A percentile compares a stretch with the other conserved stretches of the same genome.
These are phyloP conservation scores for Diplodia corticola DNA, from an alignment of 2,329 filamentous ascomycete species.

Conservation along the genomic window DNA sequence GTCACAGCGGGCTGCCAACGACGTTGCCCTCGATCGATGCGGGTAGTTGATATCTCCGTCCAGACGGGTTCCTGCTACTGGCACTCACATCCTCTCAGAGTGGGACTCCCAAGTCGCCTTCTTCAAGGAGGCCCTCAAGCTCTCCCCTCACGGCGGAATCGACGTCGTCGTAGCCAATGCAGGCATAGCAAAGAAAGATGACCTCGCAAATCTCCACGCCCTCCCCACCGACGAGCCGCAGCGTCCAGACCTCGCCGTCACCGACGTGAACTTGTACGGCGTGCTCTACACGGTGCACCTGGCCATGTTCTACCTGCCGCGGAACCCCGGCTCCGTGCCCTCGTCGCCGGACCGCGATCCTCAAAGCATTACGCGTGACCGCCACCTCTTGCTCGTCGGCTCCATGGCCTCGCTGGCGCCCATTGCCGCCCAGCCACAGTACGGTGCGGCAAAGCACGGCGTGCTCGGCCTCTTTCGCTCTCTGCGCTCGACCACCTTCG, in stretches of 20 bases:
- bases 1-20: not conserved
- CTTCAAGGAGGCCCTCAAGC: slow-evolving; percentile 59
- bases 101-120: slow-evolving; percentile 65
- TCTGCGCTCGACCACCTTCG: slow-evolving; percentile 53
- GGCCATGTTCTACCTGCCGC: slow-evolving; percentile 59
- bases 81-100: slow-evolving; percentile 30
- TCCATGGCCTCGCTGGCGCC: slow-evolving; percentile 58
- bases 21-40: not conserved
- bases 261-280: slow-evolving; percentile 65
- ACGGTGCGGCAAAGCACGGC: slow-evolving; percentile 65
- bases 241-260: slow-evolving; percentile 53
- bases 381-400: slow-evolving; percentile 63
- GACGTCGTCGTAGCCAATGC: slow-evolving; percentile 68
- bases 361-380: slow-evolving; percentile 45
- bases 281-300: slow-evolving; percentile 66
- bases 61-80: not conserved
- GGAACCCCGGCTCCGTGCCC: slow-evolving; percentile 48
- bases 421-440: slow-evolving; percentile 50
- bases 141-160: slow-evolving; percentile 58
- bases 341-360: slow-evolving; percentile 27
- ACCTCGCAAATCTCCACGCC: slow-evolving; percentile 52
- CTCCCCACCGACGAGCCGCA: slow-evolving; percentile 46
- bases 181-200: slow-evolving; percentile 54
- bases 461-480: slow-evolving; percentile 65
- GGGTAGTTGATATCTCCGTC: not conserved